Conservation (phyloP, 202 grass and related monocot genomes). For the Setaria italica region DNA sequence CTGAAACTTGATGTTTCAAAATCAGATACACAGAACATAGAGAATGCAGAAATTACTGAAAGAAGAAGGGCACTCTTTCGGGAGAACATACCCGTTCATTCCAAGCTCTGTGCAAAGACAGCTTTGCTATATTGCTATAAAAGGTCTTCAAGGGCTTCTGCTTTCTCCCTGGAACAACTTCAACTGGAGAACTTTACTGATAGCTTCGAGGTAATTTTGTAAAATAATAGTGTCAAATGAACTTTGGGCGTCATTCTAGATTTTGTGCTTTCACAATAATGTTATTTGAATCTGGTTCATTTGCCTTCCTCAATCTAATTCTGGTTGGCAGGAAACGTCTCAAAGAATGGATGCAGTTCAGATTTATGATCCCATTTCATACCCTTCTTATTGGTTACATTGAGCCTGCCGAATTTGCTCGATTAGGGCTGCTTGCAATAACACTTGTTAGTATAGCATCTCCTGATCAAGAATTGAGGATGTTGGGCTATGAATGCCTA, state of each 20-base stretch:
- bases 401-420: constrained; percentile 80
- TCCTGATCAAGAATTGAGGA: constrained; percentile 76
- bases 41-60: constrained; percentile 61
- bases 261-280: no score
- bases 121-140: no score
- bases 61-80: constrained; percentile 69
- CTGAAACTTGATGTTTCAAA: constrained; percentile 60
- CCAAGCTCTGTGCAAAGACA: constrained; percentile 54
- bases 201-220: no score
- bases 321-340: no score
- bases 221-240: no score
- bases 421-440: constrained; percentile 84
- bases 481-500: constrained; percentile 86
- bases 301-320: no score
- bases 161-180: no score
- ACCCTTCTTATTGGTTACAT: constrained; percentile 82
- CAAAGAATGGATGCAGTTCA: not conserved
- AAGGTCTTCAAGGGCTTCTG: no score
- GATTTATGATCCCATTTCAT: constrained; percentile 78
- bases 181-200: no score
- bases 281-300: no score
- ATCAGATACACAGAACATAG: constrained; percentile 46
- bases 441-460: constrained; percentile 87
- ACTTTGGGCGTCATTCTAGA: no score
- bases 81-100: constrained; percentile 93